phyloP scores from a whole-genome alignment of 306 rosid species.

The Pyrus pyrifolia region DNA sequence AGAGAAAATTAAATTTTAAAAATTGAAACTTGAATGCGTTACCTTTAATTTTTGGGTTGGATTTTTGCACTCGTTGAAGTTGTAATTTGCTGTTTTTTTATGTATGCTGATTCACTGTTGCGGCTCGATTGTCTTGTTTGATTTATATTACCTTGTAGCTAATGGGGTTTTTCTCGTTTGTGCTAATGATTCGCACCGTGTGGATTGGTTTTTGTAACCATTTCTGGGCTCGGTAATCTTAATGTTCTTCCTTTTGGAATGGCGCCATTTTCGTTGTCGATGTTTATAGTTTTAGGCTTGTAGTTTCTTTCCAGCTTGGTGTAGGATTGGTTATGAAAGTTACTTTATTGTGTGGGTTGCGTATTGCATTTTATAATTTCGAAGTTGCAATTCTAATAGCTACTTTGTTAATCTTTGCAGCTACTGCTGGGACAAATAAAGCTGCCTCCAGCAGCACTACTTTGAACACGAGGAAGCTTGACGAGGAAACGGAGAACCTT shows the following conservation, averaged over 20 bases:
- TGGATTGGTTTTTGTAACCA: too few species aligned
- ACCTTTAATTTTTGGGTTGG: not conserved
- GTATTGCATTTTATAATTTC: not conserved
- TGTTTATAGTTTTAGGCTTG: not conserved
- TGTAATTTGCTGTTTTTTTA: not conserved
- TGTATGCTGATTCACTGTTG: not conserved
- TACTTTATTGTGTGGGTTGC: not conserved
- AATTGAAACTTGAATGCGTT: not conserved
- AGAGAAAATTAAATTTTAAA: not conserved
- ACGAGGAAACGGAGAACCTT: constrained; percentile 78
- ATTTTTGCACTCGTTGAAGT: not conserved
- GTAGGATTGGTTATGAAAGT: not conserved
- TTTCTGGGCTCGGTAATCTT: not conserved
- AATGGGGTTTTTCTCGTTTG: not conserved
- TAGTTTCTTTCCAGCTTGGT: not conserved
- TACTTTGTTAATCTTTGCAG: constrained; percentile 22
- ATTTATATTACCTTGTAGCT: not conserved
- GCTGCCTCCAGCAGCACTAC: constrained; percentile 82
- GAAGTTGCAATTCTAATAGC: not conserved
- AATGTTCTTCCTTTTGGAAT: not conserved
- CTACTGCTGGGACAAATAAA: constrained; percentile 69
- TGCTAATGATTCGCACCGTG: too few species aligned
- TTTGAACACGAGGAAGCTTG: constrained; percentile 80
- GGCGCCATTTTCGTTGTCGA: too few species aligned
- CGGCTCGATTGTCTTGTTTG: not conserved